Conservation (phyloP, 306 rosid genomes). For the Phaseolus lunatus region DNA sequence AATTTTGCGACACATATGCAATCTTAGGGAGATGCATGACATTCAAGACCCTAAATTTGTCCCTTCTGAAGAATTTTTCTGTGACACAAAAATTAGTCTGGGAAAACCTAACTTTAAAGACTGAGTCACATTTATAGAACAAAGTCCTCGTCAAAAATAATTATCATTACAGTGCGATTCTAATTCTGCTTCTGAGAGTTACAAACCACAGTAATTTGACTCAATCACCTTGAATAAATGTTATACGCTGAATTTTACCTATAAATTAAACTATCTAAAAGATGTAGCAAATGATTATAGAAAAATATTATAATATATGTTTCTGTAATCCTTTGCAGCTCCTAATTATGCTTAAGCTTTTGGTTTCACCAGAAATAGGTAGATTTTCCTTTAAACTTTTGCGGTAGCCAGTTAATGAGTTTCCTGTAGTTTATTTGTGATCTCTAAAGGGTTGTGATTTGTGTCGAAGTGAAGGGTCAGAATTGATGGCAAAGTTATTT, state of each 20-base stretch:
- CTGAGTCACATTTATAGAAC: neutral
- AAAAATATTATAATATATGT: neutral
- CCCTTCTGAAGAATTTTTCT: neutral
- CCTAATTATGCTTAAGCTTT: neutral
- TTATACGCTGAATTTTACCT: neutral
- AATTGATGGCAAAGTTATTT: neutral
- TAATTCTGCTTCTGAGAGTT: neutral
- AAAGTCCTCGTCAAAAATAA: neutral
- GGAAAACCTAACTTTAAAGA: neutral
- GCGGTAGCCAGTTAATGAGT: no score
- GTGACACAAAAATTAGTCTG: neutral
- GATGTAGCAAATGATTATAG: neutral
- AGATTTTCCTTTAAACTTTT: neutral
- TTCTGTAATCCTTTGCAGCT: neutral
- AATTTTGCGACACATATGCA: neutral
- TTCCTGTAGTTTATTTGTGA: no score
- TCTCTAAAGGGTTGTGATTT: neutral
- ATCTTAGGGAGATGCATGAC: neutral
- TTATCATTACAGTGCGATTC: neutral
- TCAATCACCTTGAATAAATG: neutral
- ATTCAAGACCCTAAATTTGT: neutral
- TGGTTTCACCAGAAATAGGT: neutral
- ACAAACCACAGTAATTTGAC: neutral
- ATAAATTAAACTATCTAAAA: neutral
- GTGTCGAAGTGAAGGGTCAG: constrained; percentile 31